Conservation (phyloP, 2,329 filamentous ascomycete genomes). For the Ampelomyces quisqualis region DNA sequence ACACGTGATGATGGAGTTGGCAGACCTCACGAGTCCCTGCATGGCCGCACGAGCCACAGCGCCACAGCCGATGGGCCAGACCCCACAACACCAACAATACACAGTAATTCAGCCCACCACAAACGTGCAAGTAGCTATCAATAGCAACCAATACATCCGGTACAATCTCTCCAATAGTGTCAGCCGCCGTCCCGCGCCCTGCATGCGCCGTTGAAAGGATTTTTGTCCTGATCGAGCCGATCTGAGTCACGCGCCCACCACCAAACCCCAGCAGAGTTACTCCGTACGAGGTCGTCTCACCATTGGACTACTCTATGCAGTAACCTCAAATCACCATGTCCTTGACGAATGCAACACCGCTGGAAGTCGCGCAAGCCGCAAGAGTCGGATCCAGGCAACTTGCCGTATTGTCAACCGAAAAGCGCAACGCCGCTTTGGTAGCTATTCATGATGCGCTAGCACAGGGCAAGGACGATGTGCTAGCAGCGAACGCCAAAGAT, state of each 20-base stretch:
- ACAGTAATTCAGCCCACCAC: constrained; percentile 18
- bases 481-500: constrained; percentile 84
- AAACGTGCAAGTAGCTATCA: constrained; percentile 19
- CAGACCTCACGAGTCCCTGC: neutral
- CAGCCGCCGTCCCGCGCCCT: constrained; percentile 20
- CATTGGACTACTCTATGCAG: constrained; percentile 8
- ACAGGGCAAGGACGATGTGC: constrained; percentile 69
- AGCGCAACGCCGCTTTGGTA: constrained; percentile 81
- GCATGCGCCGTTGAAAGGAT: constrained; percentile 17
- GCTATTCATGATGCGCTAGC: constrained; percentile 77
- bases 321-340: constrained; percentile 60
- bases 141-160: constrained; percentile 19
- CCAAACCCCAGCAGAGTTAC: constrained; percentile 6
- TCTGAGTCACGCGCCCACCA: constrained; percentile 29
- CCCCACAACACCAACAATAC: constrained; percentile 30
- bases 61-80: constrained; percentile 6
- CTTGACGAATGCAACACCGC: constrained; percentile 78
- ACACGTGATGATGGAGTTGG: neutral
- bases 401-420: constrained; percentile 71
- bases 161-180: constrained; percentile 16
- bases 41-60: constrained; percentile 1
- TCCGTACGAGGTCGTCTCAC: constrained; percentile 23
- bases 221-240: constrained; percentile 15
- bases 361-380: constrained; percentile 74
- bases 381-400: constrained; percentile 80